phyloP scores from a whole-genome alignment of 192 early-diverging fungal species.

The Coemansia sp. region DNA sequence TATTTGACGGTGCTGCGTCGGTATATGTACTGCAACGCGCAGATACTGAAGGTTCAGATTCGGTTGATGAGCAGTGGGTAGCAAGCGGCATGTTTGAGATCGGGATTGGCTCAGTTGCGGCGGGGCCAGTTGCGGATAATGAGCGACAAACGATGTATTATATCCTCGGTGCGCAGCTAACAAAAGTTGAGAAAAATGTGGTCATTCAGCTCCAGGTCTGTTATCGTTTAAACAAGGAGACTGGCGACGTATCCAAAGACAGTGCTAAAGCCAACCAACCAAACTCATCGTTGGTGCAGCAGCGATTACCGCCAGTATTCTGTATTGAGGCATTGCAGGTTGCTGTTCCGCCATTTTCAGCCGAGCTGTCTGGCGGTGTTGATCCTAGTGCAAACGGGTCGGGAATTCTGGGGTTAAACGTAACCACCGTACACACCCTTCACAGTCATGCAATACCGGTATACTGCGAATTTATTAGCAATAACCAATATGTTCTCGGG shows the following conservation, averaged over 20 bases:
- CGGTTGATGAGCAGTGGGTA: slow-evolving; percentile 12
- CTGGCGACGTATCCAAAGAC: background rate
- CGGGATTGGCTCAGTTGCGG: slow-evolving; percentile 29
- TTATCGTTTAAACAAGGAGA: slow-evolving; percentile 15
- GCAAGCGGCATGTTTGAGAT: slow-evolving; percentile 28
- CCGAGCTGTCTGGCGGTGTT: background rate
- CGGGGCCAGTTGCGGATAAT: slow-evolving; percentile 16
- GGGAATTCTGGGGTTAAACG: background rate
- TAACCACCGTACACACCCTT: slow-evolving; percentile 22
- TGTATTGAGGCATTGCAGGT: slow-evolving; percentile 37
- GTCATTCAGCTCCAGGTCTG: slow-evolving; percentile 33
- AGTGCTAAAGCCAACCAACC: background rate
- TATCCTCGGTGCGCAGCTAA: slow-evolving; percentile 26
- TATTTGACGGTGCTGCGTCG: slow-evolving; percentile 39
- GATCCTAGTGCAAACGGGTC: background rate
- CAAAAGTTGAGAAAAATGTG: background rate
- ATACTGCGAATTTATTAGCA: slow-evolving; percentile 33
- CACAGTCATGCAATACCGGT: slow-evolving; percentile 46
- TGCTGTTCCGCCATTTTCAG: background rate
- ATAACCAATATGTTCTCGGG: slow-evolving; percentile 29
- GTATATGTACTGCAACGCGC: slow-evolving; percentile 28
- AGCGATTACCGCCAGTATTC: slow-evolving; percentile 17
- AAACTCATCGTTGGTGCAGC: background rate
- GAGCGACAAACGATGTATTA: slow-evolving; percentile 24
- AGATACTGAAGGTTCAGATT: background rate